These are phyloP conservation scores for Westerdykella sp. DNA, from an alignment of 2,329 filamentous ascomycete genomes.

Conservation along the genomic window DNA sequence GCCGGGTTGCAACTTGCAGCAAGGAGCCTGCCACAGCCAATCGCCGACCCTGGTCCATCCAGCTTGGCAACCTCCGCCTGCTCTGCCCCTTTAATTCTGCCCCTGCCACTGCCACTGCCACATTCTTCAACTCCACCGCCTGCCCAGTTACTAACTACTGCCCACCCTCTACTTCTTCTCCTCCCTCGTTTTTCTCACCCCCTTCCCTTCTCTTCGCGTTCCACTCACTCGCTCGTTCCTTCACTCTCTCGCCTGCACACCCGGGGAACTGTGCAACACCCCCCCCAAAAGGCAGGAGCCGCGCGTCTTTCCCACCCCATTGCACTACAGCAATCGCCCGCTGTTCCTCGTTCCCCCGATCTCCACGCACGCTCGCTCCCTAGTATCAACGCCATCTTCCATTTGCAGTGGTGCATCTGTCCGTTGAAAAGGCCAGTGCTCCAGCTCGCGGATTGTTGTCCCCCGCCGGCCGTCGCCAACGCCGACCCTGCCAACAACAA, in stretches of 20 bases:
- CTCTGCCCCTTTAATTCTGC: conserved; percentile 4
- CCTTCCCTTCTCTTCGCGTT: neutral
- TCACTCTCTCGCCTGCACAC: too few species aligned
- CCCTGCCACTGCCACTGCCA: conserved; percentile 11
- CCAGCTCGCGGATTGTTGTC: neutral
- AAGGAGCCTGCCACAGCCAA: neutral
- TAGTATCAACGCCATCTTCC: too few species aligned
- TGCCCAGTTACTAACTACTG: too few species aligned
- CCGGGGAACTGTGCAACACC: too few species aligned
- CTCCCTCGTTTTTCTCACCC: conserved; percentile 15
- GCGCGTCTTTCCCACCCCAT: conserved; percentile 23
- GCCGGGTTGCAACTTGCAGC: neutral
- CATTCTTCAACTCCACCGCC: conserved; percentile 15
- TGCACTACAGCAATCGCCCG: conserved; percentile 5
- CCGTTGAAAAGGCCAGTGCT: too few species aligned
- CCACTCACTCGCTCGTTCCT: neutral
- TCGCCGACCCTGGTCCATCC: neutral
- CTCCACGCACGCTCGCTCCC: conserved; percentile 10
- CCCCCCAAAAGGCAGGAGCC: conserved; percentile 11
- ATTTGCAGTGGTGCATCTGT: too few species aligned
- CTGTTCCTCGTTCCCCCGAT: conserved; percentile 16
- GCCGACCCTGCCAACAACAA: neutral
- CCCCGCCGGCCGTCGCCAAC: neutral
- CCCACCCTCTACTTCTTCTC: conserved; percentile 17
- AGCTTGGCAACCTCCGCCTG: neutral